Evolutionary conservation across 352 stramenopile genomes (phyloP).

Genomic region (Thraustochytrium striatum): DNA sequence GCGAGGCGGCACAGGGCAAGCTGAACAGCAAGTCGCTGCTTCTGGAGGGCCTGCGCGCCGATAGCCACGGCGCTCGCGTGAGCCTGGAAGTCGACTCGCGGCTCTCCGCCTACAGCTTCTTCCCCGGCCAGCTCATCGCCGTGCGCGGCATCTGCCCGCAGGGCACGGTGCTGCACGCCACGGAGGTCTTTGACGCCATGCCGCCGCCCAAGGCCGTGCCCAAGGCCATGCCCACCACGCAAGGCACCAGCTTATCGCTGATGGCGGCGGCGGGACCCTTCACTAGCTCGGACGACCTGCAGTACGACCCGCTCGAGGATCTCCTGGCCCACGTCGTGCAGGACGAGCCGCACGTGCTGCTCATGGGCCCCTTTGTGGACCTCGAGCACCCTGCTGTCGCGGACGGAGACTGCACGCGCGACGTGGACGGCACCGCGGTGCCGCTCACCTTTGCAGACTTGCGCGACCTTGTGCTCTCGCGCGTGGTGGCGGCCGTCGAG

Average conservation of each 20-base stretch:
- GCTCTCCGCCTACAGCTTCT: conserved; percentile 64
- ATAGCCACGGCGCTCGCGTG: conserved; percentile 62
- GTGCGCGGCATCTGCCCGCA: conserved; percentile 68
- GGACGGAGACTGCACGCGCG: conserved; percentile 65
- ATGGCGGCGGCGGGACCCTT: conserved; percentile 87
- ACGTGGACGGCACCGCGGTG: conserved; percentile 51
- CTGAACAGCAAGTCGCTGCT: conserved; percentile 67
- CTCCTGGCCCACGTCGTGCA: conserved; percentile 70
- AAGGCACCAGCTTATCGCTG: conserved; percentile 59
- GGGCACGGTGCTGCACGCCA: conserved; percentile 63
- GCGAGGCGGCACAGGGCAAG: conserved; percentile 65
- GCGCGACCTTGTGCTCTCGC: conserved; percentile 63
- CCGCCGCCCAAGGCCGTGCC: conserved; percentile 56
- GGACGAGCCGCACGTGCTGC: conserved; percentile 84
- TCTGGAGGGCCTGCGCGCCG: conserved; percentile 66
- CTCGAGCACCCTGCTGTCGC: conserved; percentile 78
- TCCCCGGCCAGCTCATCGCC: conserved; percentile 73
- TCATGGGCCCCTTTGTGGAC: conserved; percentile 94
- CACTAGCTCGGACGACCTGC: conserved; percentile 85
- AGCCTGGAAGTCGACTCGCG: conserved; percentile 60
- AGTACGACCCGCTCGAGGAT: conserved; percentile 90
- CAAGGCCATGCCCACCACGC: conserved; percentile 39
- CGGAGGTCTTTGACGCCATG: conserved; percentile 61
- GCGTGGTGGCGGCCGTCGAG: conserved; percentile 58
- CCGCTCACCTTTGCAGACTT: conserved; percentile 61